Conservation (phyloP, 2,329 filamentous ascomycete genomes). For the Botrytis squamosa region DNA sequence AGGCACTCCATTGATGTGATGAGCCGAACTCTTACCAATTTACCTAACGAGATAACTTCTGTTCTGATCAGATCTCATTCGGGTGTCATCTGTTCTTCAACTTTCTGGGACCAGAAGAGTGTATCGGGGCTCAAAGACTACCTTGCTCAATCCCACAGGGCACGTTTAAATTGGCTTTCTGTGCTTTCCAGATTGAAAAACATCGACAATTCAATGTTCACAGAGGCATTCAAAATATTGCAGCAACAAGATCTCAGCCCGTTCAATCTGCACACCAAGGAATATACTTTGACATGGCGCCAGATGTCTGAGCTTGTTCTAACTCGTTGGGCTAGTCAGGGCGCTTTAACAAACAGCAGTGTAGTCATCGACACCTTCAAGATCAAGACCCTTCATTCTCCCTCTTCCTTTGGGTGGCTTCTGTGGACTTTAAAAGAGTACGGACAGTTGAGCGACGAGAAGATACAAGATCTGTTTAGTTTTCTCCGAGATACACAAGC, state of each 20-base stretch:
- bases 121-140: neutral
- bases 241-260: neutral
- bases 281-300: slow-evolving; percentile 10
- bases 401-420: neutral
- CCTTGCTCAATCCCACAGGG: slow-evolving; percentile 5
- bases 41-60: slow-evolving; percentile 18
- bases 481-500: slow-evolving; percentile 1
- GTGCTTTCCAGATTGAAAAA: slow-evolving; percentile 26
- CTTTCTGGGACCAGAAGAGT: neutral
- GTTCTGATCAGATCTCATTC: slow-evolving; percentile 20
- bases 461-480: slow-evolving; percentile 23
- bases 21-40: slow-evolving; percentile 22
- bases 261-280: neutral
- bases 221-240: slow-evolving; percentile 20
- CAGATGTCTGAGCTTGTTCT: slow-evolving; percentile 24
- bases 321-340: slow-evolving; percentile 30
- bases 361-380: slow-evolving; percentile 18
- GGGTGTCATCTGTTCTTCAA: neutral
- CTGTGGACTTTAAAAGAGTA: slow-evolving; percentile 9
- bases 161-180: slow-evolving; percentile 28
- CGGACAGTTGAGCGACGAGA: slow-evolving; percentile 19
- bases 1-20: slow-evolving; percentile 24
- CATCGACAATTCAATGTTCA: slow-evolving; percentile 20
- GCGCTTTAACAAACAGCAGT: slow-evolving; percentile 19
- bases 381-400: neutral